Base-by-base conservation (phyloP, 192 early-diverging fungal genomes). In the Paraglomus occultum region DNA sequence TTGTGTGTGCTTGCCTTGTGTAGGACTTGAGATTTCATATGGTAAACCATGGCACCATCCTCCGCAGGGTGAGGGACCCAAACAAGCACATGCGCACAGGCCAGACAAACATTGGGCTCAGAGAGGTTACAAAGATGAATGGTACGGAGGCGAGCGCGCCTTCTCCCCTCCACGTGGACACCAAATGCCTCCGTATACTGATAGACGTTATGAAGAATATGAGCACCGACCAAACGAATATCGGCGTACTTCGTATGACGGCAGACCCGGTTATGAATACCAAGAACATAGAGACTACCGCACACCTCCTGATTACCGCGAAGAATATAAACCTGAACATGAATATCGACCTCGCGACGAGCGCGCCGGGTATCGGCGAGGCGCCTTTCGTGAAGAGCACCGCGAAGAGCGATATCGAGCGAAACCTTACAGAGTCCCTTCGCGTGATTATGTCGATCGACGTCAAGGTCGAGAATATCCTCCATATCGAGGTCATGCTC, bases 231-330 rank as follows among this genome's bases (percentile, higher is more conserved):
- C 31, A 40, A 42, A 44, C 46, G 67, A 69, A 23, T 42, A 54
- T 69, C 67, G 67, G 44, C 67, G 67, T 57, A 45, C 67, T 14
- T 69, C 67, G 22, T 69, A 69, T 69, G 67, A 69, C 55, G 53
- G 52, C 5, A 50, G 49, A 50, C 23, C 52, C 12, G 43, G 67
- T 10, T 55, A 46, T 46, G 53, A 69, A 11, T 57, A 69, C 22
- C 15, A 38, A 15, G 67, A 69, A 38, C 51, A 69, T 20, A 50
- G 53, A 48, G 38, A 51, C 18, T 67, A 22, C 53, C 23, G 50
- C 22, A 52, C 48, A n/a, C 48, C 46, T 18, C 64, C 42, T 18
- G 52, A 68, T 55, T 68, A 55, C 45, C 67, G 53, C 7, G 67
- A 42, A 15, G 40, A 69, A 39, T 43, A 20, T 48, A 45, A 57